These are phyloP conservation scores for Stephanodiscus triporus DNA, from an alignment of 108 stramenopile species.

Conservation along the genomic window DNA sequence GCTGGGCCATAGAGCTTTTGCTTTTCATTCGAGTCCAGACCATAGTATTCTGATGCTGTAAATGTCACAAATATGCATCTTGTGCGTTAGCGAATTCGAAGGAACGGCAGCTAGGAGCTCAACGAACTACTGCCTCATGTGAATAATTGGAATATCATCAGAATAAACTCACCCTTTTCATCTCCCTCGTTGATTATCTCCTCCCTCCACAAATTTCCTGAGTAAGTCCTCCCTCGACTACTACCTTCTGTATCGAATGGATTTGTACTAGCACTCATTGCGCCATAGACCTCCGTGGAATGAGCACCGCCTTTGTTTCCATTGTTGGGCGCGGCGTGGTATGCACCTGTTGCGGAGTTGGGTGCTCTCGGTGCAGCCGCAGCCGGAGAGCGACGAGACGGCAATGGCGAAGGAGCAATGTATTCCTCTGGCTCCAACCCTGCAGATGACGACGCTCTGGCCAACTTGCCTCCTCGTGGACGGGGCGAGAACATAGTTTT, in stretches of 20 bases:
- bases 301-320: not conserved
- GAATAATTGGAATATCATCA: no score
- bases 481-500: not conserved
- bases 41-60: slow-evolving; percentile 2
- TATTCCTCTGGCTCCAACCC: slow-evolving; percentile 49
- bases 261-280: not conserved
- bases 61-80: not conserved
- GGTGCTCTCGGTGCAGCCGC: slow-evolving; percentile 7
- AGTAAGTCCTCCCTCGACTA: slow-evolving; percentile 23
- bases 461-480: slow-evolving; percentile 3
- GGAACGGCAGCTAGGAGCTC: not conserved
- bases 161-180: slow-evolving; percentile 20
- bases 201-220: slow-evolving; percentile 42
- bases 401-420: slow-evolving; percentile 8
- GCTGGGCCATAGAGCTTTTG: slow-evolving; percentile 5
- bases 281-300: slow-evolving; percentile 2
- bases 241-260: slow-evolving; percentile 4
- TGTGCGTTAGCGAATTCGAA: not conserved
- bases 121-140: no score
- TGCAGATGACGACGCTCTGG: not conserved
- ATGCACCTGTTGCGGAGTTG: not conserved
- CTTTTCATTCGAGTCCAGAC: not conserved
- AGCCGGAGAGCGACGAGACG: not conserved
- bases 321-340: slow-evolving; percentile 11
- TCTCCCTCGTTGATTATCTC: slow-evolving; percentile 38